Percentiles rank a stretch among this genome's conserved stretches.
Evolutionary conservation across 2,329 filamentous ascomycete species (phyloP).

Genomic region (Penicillium sp.): DNA sequence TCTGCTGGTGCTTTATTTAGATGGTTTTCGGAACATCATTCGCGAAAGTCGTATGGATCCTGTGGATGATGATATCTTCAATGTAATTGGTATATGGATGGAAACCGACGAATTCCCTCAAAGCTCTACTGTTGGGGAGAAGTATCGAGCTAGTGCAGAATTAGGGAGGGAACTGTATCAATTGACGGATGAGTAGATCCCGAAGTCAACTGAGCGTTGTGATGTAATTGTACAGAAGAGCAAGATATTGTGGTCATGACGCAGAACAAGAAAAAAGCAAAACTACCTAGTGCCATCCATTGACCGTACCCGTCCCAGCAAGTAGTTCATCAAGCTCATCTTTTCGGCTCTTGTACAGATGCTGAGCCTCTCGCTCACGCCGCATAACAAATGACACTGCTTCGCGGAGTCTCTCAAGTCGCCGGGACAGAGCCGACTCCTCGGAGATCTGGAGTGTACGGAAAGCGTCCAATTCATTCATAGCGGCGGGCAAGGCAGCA

Average conservation of each 20-base stretch:
- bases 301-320: constrained; percentile 32
- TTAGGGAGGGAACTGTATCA: constrained; percentile 2
- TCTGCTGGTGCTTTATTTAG: constrained; percentile 3
- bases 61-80: neutral
- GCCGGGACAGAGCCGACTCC: constrained; percentile 67
- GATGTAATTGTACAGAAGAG: constrained; percentile 7
- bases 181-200: neutral
- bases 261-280: constrained; percentile 6
- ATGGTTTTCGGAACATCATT: constrained; percentile 2
- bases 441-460: constrained; percentile 74
- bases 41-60: constrained; percentile 2
- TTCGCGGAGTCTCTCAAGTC: constrained; percentile 73
- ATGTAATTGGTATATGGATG: constrained; percentile 1
- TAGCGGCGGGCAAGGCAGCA: constrained; percentile 70
- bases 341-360: constrained; percentile 70
- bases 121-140: neutral
- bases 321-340: constrained; percentile 70
- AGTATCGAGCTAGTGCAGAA: constrained; percentile 4
- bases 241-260: constrained; percentile 4
- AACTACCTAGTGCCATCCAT: constrained; percentile 38
- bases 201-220: too few species aligned
- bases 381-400: constrained; percentile 78
- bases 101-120: neutral
- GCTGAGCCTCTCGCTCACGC: constrained; percentile 86
- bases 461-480: constrained; percentile 69